Percentiles rank a stretch among this genome's conserved stretches.
Conservation (phyloP, 1,139 yeast genomes). For the Ogataea hybrid region DNA sequence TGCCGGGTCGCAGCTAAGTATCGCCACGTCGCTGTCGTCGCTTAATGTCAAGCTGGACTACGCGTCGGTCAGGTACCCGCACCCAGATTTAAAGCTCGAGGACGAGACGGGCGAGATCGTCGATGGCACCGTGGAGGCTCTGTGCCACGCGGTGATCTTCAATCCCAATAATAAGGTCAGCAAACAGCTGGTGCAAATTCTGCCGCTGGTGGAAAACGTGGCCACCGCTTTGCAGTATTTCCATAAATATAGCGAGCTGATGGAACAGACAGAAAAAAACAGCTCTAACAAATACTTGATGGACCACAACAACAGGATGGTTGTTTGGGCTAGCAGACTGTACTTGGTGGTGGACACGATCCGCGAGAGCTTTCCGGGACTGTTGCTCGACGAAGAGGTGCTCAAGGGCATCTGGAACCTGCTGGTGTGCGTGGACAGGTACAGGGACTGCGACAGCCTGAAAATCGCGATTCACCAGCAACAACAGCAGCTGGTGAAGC, state of each 20-base stretch:
- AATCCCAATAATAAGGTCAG: conserved; percentile 32
- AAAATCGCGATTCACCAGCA: conserved; percentile 41
- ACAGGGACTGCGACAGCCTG: conserved; percentile 43
- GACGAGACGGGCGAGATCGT: conserved; percentile 40
- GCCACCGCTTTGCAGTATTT: conserved; percentile 49
- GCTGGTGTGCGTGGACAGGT: conserved; percentile 43
- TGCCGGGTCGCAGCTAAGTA: conserved; percentile 16
- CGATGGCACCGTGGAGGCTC: conserved; percentile 62
- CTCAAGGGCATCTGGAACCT: conserved; percentile 42
- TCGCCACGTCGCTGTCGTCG: conserved; percentile 11
- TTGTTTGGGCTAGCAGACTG: conserved; percentile 33
- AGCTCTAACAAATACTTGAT: conserved; percentile 25
- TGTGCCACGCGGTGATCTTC: conserved; percentile 72
- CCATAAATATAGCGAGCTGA: conserved; percentile 40
- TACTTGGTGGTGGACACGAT: conserved; percentile 45
- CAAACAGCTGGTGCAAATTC: conserved; percentile 42
- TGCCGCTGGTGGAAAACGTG: conserved; percentile 69
- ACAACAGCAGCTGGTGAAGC: conserved; percentile 37
- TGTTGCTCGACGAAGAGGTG: conserved; percentile 50
- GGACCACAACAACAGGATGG: conserved; percentile 24
- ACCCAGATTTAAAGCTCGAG: conserved; percentile 67
- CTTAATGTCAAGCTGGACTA: conserved; percentile 27
- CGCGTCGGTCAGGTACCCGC: conserved; percentile 49
- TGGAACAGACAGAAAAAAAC: conserved; percentile 20
- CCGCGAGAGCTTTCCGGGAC: conserved; percentile 49